A percentile compares a stretch with the other conserved stretches of the same genome.
phyloP scores from a whole-genome alignment of 2,329 filamentous ascomycete genomes.

The Cadophora gregata region DNA sequence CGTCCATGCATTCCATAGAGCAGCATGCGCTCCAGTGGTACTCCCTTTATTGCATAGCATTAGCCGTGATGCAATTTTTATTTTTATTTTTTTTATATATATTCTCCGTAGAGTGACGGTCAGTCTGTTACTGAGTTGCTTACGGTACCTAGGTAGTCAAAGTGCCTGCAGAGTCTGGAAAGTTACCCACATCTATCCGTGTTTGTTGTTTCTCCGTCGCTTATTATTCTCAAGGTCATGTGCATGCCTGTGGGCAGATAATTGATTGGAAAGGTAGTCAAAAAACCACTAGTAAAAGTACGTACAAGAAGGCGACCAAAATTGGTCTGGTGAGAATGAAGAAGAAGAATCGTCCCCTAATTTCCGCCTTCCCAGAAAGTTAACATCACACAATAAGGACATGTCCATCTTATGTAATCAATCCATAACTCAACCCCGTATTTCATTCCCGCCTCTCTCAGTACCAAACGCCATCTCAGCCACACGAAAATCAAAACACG shows the following conservation, averaged over 20 bases:
- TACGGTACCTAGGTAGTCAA: not conserved
- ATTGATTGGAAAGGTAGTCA: constrained; percentile 2
- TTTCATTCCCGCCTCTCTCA: not conserved
- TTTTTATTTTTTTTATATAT: not conserved
- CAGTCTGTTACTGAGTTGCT: not conserved
- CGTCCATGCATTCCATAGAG: not conserved
- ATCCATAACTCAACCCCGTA: constrained; percentile 13
- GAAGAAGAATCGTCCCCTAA: constrained; percentile 5
- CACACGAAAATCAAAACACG: not conserved
- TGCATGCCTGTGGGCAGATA: not conserved
- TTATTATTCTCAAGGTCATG: not conserved
- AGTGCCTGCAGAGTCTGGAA: not conserved
- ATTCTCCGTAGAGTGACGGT: not conserved
- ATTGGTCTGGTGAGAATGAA: constrained; percentile 17
- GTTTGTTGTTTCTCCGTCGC: not conserved
- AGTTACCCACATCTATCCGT: not conserved
- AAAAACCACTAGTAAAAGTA: constrained; percentile 24
- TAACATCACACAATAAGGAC: constrained; percentile 29
- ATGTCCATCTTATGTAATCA: constrained; percentile 31
- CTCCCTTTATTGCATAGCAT: not conserved
- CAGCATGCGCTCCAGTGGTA: not conserved
- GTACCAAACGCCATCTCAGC: constrained; percentile 26
- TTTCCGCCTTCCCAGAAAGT: constrained; percentile 19
- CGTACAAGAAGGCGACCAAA: constrained; percentile 34
- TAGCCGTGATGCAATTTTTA: not conserved